Percentiles rank a stretch among this genome's conserved stretches.
These are phyloP conservation scores for Xylariales sp. DNA, from an alignment of 2,329 filamentous ascomycete species.

Conservation along the genomic window DNA sequence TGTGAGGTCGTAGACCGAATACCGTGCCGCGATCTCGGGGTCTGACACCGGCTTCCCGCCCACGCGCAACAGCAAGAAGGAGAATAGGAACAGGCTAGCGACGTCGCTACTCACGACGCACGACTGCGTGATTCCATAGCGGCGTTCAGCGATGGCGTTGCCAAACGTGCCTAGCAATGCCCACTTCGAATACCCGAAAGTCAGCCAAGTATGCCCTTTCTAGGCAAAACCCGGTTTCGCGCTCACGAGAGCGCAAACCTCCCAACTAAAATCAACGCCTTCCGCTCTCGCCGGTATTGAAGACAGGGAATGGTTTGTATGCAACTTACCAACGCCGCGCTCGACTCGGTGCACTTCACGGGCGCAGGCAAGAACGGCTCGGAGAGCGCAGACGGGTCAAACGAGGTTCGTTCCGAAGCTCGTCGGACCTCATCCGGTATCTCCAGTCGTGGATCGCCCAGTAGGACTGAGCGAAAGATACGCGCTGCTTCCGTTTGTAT, in stretches of 20 bases:
- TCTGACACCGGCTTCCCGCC: slow-evolving; percentile 42
- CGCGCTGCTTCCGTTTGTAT: slow-evolving; percentile 48
- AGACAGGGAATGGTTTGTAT: too few relatives aligned
- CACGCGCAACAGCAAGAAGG: slow-evolving; percentile 45
- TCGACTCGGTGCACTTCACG: slow-evolving; percentile 48
- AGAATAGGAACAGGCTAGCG: slow-evolving; percentile 48
- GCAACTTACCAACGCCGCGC: slow-evolving; percentile 43
- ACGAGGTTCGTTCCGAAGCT: slow-evolving; percentile 42
- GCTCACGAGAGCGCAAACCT: background rate
- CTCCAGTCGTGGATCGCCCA: slow-evolving; percentile 44
- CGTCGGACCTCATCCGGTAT: slow-evolving; percentile 43
- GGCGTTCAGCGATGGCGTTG: slow-evolving; percentile 43
- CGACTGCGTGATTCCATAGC: slow-evolving; percentile 41
- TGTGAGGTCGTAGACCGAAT: slow-evolving; percentile 43
- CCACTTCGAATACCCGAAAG: slow-evolving; percentile 37
- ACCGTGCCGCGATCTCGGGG: slow-evolving; percentile 41
- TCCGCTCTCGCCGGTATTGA: background rate
- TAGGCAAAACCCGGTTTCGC: background rate
- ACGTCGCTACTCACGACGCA: slow-evolving; percentile 48
- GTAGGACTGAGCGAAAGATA: slow-evolving; percentile 44
- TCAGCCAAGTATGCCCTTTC: background rate
- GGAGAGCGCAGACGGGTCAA: slow-evolving; percentile 42
- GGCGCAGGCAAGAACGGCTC: slow-evolving; percentile 47
- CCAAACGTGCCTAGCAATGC: slow-evolving; percentile 48
- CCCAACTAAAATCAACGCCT: background rate